A percentile compares a stretch with the other conserved stretches of the same genome.
These are phyloP conservation scores for Agrocybe pediades DNA, from an alignment of 768 basidiomycete genomes.

Conservation along the genomic window DNA sequence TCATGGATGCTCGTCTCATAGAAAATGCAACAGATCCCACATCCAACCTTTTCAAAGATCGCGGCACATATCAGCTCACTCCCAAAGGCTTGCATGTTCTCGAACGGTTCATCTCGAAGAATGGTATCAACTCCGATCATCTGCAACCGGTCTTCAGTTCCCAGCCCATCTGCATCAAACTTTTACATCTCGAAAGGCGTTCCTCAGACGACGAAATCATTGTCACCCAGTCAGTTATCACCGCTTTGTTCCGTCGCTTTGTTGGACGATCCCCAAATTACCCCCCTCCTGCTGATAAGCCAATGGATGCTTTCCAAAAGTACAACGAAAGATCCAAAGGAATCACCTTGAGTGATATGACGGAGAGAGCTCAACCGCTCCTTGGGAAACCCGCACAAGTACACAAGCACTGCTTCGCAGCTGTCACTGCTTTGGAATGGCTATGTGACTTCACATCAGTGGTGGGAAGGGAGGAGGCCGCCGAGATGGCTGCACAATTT, in stretches of 20 bases:
- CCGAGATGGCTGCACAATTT: constrained; percentile 97
- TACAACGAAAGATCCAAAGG: constrained; percentile 83
- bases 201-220: constrained; percentile 96
- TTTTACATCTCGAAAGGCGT: constrained; percentile 94
- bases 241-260: constrained; percentile 94
- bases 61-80: constrained; percentile 93
- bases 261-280: constrained; percentile 88
- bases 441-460: constrained; percentile 96
- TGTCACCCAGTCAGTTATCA: constrained; percentile 91
- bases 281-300: constrained; percentile 45
- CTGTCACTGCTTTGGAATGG: constrained; percentile 92
- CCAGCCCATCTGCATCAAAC: constrained; percentile 96
- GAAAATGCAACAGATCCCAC: constrained; percentile 93
- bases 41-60: constrained; percentile 93
- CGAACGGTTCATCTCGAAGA: constrained; percentile 99
- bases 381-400: constrained; percentile 46
- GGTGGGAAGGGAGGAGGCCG: constrained; percentile 93
- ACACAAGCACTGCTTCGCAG: constrained; percentile 80
- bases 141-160: constrained; percentile 86
- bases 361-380: constrained; percentile 63
- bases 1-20: constrained; percentile 98
- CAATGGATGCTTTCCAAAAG: constrained; percentile 63
- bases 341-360: constrained; percentile 68
- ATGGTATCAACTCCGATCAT: constrained; percentile 95
- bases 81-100: constrained; percentile 98